Base-by-base conservation (phyloP, 2,329 filamentous ascomycete genomes). In the Paecilomyces niveus region DNA sequence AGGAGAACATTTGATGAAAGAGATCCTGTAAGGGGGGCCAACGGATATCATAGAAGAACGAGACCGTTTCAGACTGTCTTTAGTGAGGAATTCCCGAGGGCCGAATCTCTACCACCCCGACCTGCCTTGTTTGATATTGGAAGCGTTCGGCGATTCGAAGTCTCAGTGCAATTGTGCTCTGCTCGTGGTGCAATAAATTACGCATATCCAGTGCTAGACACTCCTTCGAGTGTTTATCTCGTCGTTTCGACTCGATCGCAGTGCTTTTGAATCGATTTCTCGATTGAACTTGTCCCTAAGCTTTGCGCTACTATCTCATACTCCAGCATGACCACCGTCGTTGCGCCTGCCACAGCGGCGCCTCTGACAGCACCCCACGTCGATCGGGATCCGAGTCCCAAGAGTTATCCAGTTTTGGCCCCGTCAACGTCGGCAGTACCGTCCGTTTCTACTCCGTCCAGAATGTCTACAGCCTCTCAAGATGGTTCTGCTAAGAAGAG, bases 321-420 rank as follows among this genome's bases (percentile, higher is more conserved):
- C 57, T 57, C 57, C 60, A 69, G 59, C 62, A 80, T 80, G 78
- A 80, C 78, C 60, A 80, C 78, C 58, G 78, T 74, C 54, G 78
- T 81, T 65, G 78, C 77, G 60, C 71, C 77, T 65, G 73, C 75
- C 54, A 68, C 75, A 55, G 70, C 73, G 56, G 72, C 77, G 61
- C 70, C 78, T 56, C 70, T 79, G 65, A 70, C 75, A 54, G 71
- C 76, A 62, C 71, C 76, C 59, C 76, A 78, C 62, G 71, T 73
- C 60, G 73, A 69, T 65, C 74, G 72, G 59, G 75, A 78, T 62
- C 70, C 71, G 52, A 79, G 77, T 63, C 77, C 77, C 11, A 74
- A 76, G 64, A 74, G 69, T 59, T 78, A 74, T 65, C 74, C 75
- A 58, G 67, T 72, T 18, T 65, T 79, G 60, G 73, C 74, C 58